A percentile compares a stretch with the other conserved stretches of the same genome.
These are phyloP conservation scores for Calamus simplicifolius DNA, from an alignment of 176 grass and related monocot genomes.

Conservation along the genomic window DNA sequence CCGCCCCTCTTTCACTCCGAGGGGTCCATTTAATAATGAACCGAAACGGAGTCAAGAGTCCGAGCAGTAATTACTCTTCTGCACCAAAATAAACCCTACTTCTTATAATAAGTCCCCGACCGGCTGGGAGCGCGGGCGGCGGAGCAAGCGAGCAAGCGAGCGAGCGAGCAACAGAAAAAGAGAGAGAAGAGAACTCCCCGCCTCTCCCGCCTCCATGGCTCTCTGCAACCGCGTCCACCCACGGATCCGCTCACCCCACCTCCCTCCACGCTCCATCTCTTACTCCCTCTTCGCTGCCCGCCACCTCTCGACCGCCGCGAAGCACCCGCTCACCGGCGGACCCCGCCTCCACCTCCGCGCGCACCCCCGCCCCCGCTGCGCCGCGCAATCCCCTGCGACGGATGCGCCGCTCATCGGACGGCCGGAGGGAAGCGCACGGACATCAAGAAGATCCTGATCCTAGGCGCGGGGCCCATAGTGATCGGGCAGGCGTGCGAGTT, in stretches of 20 bases:
- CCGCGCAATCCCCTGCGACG: neutral
- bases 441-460: constrained; percentile 90
- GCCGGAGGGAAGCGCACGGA: constrained; percentile 39
- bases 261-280: neutral
- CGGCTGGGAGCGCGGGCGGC: no score
- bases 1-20: no score
- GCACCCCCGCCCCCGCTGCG: constrained; percentile 13
- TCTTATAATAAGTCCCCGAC: no score
- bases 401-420: neutral
- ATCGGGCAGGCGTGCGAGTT: constrained; percentile 99
- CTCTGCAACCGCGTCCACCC: neutral
- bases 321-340: no score
- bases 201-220: neutral
- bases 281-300: neutral
- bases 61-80: no score
- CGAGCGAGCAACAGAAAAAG: no score
- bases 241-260: neutral
- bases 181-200: neutral
- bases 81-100: no score
- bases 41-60: no score
- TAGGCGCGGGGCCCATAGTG: constrained; percentile 89
- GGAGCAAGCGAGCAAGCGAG: no score
- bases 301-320: no score
- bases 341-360: neutral
- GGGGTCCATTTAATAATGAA: no score